Evolutionary conservation across 768 basidiomycete genomes (phyloP).

Genomic region (Termitomyces heimii): DNA sequence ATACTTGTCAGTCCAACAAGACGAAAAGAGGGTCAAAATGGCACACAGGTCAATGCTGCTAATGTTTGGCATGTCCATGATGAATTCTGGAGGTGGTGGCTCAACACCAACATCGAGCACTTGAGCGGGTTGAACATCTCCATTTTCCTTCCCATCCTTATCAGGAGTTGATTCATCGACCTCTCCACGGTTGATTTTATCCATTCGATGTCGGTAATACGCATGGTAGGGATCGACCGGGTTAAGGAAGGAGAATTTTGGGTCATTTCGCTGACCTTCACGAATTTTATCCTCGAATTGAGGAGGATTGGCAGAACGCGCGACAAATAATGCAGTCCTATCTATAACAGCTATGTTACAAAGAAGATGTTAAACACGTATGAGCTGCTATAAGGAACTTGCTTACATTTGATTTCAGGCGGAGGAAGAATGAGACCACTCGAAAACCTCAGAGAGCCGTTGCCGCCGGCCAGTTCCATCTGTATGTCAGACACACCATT

Average conservation of each 20-base stretch:
- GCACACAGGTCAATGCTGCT: slow-evolving; percentile 87
- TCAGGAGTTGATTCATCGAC: slow-evolving; percentile 50
- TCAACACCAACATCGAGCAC: slow-evolving; percentile 62
- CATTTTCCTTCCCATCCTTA: slow-evolving; percentile 38
- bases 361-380: background rate
- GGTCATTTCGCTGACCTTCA: slow-evolving; percentile 92
- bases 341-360: slow-evolving; percentile 77
- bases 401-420: slow-evolving; percentile 88
- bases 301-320: slow-evolving; percentile 88
- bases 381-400: slow-evolving; percentile 28
- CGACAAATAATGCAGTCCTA: slow-evolving; percentile 87
- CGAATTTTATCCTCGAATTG: slow-evolving; percentile 97
- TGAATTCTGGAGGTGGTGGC: slow-evolving; percentile 79
- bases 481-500: slow-evolving; percentile 38
- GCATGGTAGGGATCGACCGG: slow-evolving; percentile 97
- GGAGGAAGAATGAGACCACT: slow-evolving; percentile 93
- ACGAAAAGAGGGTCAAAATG: background rate
- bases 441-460: slow-evolving; percentile 48
- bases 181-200: slow-evolving; percentile 74
- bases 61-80: slow-evolving; percentile 81
- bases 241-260: slow-evolving; percentile 98
- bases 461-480: slow-evolving; percentile 28
- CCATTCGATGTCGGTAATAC: slow-evolving; percentile 92
- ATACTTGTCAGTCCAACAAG: slow-evolving; percentile 1
- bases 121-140: slow-evolving; percentile 30